Base-by-base conservation (phyloP, 257 asterid species). In the Solanum acaule region DNA sequence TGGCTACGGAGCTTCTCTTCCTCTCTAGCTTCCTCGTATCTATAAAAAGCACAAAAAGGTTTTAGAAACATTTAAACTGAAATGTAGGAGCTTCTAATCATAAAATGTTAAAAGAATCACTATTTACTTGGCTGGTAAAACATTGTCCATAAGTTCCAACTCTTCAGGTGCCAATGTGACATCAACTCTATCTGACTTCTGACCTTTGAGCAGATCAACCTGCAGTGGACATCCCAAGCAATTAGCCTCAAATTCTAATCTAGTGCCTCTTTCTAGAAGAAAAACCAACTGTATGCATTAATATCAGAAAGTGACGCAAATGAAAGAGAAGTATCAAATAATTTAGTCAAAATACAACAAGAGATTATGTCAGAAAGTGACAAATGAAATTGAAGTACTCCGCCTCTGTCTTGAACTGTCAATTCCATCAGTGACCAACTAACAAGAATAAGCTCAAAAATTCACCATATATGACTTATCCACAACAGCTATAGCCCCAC, bases 1-100 rank as follows among this genome's bases (percentile, higher is more conserved):
- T 97, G 98, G 61, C 92, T 97, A 20, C 98, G 95, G 88, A 93
- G 86, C 86, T 97, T 97, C 90, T 95, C 99, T 93, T 97, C 99
- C 92, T 97, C 99, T 91, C 99, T 94, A 63, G 98, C 99, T 93
- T 97, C 99, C 92, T 94, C 99, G 6, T 97, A 96, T 92, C 99
- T 97, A 92, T 68, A 18, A 88, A 49, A 40, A 29, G 52, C 38
- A 82, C 10, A 38, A 82, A 42, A 71, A 82, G n/a, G 70, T 18
- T 81, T 49, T 49, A 49, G 68, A 49, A 79, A 49, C 67, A 82
- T 10, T 18, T 49, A 29, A 46, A 10, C 42, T 82, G 33, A 49
- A 9, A 29, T 49, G 29, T 49, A 31, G 82, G 33, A 68, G 22
- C 44, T 35, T 85, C 70, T 49, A 46, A 71, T 86, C 20, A 85